Evolutionary conservation across 495 filamentous ascomycete genomes (phyloP).

Genomic region (Aspergillus wentii): DNA sequence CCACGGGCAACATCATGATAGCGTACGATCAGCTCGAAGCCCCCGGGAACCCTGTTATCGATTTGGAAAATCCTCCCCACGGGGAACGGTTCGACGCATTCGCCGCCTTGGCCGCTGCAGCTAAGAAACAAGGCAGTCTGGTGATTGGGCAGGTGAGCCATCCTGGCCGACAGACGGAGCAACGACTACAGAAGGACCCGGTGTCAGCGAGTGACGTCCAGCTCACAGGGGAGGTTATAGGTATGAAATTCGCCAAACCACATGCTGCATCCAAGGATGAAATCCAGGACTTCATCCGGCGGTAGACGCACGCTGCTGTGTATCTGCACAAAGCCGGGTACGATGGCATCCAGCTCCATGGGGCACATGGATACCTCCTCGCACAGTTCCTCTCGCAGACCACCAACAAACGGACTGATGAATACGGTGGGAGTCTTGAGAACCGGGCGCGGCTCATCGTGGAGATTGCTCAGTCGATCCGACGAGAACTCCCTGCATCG

Average conservation of each 20-base stretch:
- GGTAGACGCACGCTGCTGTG: conserved; percentile 50
- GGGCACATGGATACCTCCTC: conserved; percentile 56
- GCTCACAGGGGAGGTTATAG: conserved; percentile 37
- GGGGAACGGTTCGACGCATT: conserved; percentile 55
- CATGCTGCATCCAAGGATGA: conserved; percentile 43
- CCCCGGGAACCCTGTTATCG: conserved; percentile 53
- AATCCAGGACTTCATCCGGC: conserved; percentile 40
- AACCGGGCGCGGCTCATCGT: conserved; percentile 47
- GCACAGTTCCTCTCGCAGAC: conserved; percentile 51
- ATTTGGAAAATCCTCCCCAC: conserved; percentile 31
- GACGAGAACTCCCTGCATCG: conserved; percentile 21
- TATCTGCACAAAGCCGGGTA: conserved; percentile 51
- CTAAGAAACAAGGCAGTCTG: conserved; percentile 48
- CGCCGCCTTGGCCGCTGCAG: conserved; percentile 37
- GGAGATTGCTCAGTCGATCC: conserved; percentile 42
- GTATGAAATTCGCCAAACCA: conserved; percentile 44
- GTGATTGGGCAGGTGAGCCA: conserved; percentile 56
- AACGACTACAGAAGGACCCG: conserved; percentile 45
- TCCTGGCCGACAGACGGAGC: conserved; percentile 50
- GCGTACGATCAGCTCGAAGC: conserved; percentile 52
- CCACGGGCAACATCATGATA: conserved; percentile 59
- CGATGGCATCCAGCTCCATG: conserved; percentile 53
- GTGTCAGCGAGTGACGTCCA: conserved; percentile 56
- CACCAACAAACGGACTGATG: conserved; percentile 49
- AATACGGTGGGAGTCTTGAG: conserved; percentile 45